A percentile compares a stretch with the other conserved stretches of the same genome.
These are phyloP conservation scores for Pittosporum tobira DNA, from an alignment of 129 eudicot species.

Conservation along the genomic window DNA sequence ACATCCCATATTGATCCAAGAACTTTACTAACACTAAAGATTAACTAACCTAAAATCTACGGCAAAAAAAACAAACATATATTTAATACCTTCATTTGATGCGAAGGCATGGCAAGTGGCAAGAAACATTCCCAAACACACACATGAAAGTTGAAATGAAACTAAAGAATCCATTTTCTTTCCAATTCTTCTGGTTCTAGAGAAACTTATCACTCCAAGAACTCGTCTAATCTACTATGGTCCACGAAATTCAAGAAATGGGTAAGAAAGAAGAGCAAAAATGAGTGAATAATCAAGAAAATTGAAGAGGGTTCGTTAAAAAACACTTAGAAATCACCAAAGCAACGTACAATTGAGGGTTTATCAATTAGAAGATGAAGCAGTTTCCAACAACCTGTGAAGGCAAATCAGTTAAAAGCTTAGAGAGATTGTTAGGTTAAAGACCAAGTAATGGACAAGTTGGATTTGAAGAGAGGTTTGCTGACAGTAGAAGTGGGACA, in stretches of 20 bases:
- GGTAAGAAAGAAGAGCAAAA: background rate
- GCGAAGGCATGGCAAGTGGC: conserved; percentile 44
- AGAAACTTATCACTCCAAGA: conserved; percentile 1
- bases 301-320: background rate
- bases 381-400: conserved; percentile 34
- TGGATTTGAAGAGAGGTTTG: conserved; percentile 60
- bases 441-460: conserved; percentile 20
- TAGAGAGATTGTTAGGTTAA: conserved; percentile 11
- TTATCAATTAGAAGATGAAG: conserved; percentile 11
- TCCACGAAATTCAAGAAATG: conserved; percentile 6
- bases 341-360: background rate
- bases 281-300: conserved; percentile 10
- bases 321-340: background rate
- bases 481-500: conserved; percentile 23
- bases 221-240: conserved; percentile 18
- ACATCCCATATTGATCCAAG: conserved; percentile 12
- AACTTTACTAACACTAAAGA: background rate
- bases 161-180: conserved; percentile 37
- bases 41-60: conserved; percentile 8
- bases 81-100: conserved; percentile 53
- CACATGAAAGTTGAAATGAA: conserved; percentile 30
- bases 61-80: background rate
- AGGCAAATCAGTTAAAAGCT: conserved; percentile 19
- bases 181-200: background rate
- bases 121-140: conserved; percentile 43